These are phyloP conservation scores for Epichloe sylvatica DNA, from an alignment of 2,329 filamentous ascomycete species.

Conservation along the genomic window DNA sequence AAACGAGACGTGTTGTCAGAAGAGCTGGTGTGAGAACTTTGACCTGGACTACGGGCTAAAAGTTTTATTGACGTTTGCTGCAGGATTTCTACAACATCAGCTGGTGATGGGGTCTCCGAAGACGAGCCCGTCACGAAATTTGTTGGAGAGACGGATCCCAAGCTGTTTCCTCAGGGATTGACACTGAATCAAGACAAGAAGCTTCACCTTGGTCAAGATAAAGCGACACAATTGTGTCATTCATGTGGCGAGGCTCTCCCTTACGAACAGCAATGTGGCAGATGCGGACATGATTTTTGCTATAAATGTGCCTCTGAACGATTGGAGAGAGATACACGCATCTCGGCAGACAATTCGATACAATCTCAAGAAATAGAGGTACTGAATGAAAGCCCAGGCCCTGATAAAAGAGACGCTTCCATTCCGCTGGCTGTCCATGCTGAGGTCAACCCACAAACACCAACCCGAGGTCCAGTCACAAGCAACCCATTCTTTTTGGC, in stretches of 20 bases:
- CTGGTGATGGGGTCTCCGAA: not conserved
- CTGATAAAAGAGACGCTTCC: no score
- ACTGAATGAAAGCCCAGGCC: not conserved
- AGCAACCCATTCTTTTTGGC: conserved; percentile 21
- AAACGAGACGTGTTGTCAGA: not conserved
- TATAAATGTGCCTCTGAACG: conserved; percentile 29
- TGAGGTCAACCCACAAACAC: not conserved
- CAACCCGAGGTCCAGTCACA: conserved; percentile 9
- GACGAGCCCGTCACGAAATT: conserved; percentile 17
- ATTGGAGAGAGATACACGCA: not conserved
- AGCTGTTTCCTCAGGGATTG: conserved; percentile 29
- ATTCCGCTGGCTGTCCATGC: no score
- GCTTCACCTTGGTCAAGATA: conserved; percentile 10
- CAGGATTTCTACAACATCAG: not conserved
- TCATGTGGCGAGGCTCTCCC: conserved; percentile 30
- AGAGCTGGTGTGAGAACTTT: not conserved
- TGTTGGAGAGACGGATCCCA: conserved; percentile 16
- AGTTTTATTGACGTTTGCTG: not conserved
- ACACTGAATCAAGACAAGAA: conserved; percentile 23
- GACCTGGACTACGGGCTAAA: not conserved
- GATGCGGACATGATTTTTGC: conserved; percentile 39
- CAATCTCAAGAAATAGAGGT: not conserved
- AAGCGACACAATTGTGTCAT: conserved; percentile 31
- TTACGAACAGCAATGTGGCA: conserved; percentile 26
- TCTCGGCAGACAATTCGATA: not conserved